phyloP scores from a whole-genome alignment of 768 basidiomycete genomes.

The Termitomyces sp. region DNA sequence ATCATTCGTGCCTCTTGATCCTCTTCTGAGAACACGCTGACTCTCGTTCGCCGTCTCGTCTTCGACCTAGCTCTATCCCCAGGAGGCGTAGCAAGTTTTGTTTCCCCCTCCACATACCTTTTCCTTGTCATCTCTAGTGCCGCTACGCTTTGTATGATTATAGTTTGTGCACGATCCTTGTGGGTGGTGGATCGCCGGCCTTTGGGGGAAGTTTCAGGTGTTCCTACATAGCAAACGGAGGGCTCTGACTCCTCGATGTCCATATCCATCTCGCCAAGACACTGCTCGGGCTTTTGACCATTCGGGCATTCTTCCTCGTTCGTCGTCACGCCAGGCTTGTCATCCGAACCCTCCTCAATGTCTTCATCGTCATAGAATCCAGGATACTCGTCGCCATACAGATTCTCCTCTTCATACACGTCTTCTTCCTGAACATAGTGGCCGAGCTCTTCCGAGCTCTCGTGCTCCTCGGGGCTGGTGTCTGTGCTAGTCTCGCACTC shows the following conservation, averaged over 20 bases:
- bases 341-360: background rate
- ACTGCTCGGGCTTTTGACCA: background rate
- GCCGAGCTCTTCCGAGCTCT: background rate
- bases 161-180: background rate
- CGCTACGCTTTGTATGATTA: background rate
- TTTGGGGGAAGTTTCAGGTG: background rate
- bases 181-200: background rate
- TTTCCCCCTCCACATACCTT: background rate
- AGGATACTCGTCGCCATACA: slow-evolving; percentile 1
- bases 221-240: background rate
- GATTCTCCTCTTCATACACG: background rate
- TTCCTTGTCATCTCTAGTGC: background rate
- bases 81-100: background rate
- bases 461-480: background rate
- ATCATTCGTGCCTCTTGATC: background rate
- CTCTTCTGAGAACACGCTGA: background rate
- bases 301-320: background rate
- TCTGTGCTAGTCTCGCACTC: background rate
- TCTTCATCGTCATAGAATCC: background rate
- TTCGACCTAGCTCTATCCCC: background rate
- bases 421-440: background rate
- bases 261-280: background rate
- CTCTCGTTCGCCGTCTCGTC: background rate
- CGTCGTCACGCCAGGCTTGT: too few relatives aligned
- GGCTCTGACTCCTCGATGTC: background rate